These are phyloP conservation scores for Fusarium abutilonis DNA, from an alignment of 2,329 filamentous ascomycete species.

Conservation along the genomic window DNA sequence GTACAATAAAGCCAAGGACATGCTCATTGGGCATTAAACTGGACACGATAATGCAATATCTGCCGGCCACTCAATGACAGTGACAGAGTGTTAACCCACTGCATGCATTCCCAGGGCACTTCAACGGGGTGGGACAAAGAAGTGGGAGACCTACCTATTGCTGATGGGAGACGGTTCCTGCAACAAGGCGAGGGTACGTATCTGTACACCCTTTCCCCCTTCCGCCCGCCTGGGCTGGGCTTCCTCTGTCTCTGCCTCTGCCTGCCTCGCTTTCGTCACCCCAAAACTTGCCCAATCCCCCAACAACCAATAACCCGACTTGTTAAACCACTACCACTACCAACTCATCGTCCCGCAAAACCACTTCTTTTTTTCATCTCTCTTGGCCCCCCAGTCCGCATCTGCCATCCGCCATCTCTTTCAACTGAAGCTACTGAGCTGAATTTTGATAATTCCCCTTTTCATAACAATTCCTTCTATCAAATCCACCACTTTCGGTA, in stretches of 20 bases:
- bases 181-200: conserved; percentile 14
- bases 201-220: neutral
- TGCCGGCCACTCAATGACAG: neutral
- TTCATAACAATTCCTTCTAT: conserved; percentile 28
- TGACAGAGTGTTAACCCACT: conserved; percentile 2
- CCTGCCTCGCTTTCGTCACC: conserved; percentile 49
- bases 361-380: conserved; percentile 45
- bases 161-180: conserved; percentile 5
- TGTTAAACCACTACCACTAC: conserved; percentile 32
- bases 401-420: conserved; percentile 12
- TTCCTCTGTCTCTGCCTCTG: conserved; percentile 33
- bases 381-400: conserved; percentile 31
- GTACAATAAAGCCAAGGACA: neutral
- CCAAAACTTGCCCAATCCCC: conserved; percentile 45
- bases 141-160: neutral
- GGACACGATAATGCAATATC: conserved; percentile 9
- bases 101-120: conserved; percentile 25
- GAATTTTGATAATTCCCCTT: conserved; percentile 36
- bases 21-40: conserved; percentile 8
- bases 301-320: conserved; percentile 41
- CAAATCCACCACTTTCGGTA: conserved; percentile 38
- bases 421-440: conserved; percentile 32
- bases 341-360: conserved; percentile 40
- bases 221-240: neutral
- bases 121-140: neutral